Base-by-base conservation (phyloP, 768 basidiomycete genomes). In the Xerocomellus chrysenteron region DNA sequence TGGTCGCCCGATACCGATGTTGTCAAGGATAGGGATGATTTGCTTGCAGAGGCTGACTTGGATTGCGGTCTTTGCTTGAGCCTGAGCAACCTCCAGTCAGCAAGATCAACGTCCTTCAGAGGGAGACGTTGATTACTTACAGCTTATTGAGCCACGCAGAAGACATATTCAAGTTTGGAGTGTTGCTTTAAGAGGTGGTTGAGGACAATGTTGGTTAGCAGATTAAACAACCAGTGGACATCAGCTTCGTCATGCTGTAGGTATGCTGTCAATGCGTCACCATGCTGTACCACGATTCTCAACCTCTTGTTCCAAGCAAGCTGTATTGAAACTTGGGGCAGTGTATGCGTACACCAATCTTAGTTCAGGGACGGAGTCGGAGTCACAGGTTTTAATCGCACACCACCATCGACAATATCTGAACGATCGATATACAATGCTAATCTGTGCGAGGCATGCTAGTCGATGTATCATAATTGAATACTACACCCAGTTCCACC, bases 111-210 rank as follows among this genome's bases (percentile, higher is more conserved):
- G 37, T 10, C 21, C 1, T 43, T 44, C 8, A 1, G 17, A 35
- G 26, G 6, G 16, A n/a, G 33, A 14, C 5, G 14, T 4, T 5
- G 12, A 6, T 5, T 19, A 16, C 61, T 16, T 40, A 58, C 60
- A 62, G 36, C 12, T 62, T 63, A 28, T 47, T 28, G 43, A 49
- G 11, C 60, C 50, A 61, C 28, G 17, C 10, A 17, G 43, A 43
- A 52, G 44, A 21, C 48, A 61, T 61, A 21, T 21, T 21, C 21
- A 21, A 21, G 5, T 13, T 12, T 24, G 11, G 16, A 19, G 21
- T 32, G 33, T n/a, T 28, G 30, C 47, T 55, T 54, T 46, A 60
- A 36, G 43, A 47, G 14, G 43, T 0, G 11, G 16, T 19, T 11
- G 30, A 37, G 13, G 35, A 17, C 9, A 9, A 0, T 24, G 8